These are phyloP conservation scores for Camelina laxa DNA, from an alignment of 345 rosid species.

Conservation along the genomic window DNA sequence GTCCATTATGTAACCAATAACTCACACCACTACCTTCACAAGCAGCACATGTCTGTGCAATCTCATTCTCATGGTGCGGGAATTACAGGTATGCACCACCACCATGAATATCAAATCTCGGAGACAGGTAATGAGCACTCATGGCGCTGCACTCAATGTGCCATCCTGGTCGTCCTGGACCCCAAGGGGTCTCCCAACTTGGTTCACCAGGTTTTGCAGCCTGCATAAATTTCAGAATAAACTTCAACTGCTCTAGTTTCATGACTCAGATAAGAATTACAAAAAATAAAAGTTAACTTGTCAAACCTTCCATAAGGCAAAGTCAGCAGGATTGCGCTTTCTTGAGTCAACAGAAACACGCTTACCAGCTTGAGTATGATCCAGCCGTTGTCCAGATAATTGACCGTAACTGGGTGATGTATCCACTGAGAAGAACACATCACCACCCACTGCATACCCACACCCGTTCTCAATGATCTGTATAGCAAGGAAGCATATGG, in stretches of 20 bases:
- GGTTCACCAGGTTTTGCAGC: background rate
- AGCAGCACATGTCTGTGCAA: background rate
- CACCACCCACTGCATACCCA: slow-evolving; percentile 68
- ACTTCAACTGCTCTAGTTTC: background rate
- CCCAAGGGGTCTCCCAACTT: background rate
- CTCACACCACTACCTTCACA: background rate
- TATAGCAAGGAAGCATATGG: slow-evolving; percentile 11
- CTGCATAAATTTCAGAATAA: background rate
- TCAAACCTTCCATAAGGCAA: background rate
- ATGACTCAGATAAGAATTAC: background rate
- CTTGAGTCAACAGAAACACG: slow-evolving; percentile 72
- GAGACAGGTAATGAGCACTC: background rate
- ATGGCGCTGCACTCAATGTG: background rate
- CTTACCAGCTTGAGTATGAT: slow-evolving; percentile 69
- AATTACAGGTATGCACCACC: background rate
- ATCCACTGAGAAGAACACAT: slow-evolving; percentile 72
- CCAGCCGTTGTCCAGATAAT: slow-evolving; percentile 63
- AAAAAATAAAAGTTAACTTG: background rate
- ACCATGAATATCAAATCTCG: background rate
- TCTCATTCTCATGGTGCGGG: background rate
- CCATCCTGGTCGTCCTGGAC: background rate
- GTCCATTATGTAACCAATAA: background rate
- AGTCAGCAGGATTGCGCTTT: slow-evolving; percentile 42
- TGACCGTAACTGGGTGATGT: slow-evolving; percentile 67
- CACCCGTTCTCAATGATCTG: slow-evolving; percentile 71